Evolutionary conservation across 306 rosid genomes (phyloP), one percentile per base, ranked within the genome.

Genomic region (Prosopis cineraria): DNA sequence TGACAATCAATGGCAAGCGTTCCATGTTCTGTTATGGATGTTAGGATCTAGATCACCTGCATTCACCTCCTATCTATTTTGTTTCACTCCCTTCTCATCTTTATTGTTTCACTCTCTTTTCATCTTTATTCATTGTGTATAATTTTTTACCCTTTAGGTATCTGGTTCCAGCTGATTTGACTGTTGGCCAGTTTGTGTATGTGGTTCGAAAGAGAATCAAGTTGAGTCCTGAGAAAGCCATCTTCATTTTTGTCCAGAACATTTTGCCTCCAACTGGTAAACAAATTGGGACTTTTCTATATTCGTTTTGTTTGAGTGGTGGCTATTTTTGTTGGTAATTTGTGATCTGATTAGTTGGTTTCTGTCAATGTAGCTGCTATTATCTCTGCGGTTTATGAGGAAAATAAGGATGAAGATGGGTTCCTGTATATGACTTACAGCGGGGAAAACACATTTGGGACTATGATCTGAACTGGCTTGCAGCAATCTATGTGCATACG

Each of bases 401-500:
- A 87, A 62, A 62, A 87, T 11, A 87, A 89, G 81, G 91, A 82
- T 30, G 93, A 85, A 75, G 93, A 89, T 77, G 93, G 91, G 43
- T 89, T 89, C 70, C 88, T 89, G 30, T 89, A 89, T 34, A 83
- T 89, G 89, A 79, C 80, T 41, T 89, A 89, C 84, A 87, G 87
- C 7, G 88, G 91, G 16, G 91, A 89, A 83, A 87, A 85, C 80
- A 81, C 91, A 4, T 89, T 87, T 11, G 93, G 90, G 73, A 29
- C 33, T 72, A 11, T 48, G 25, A 79, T 70, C 82, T 83, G 86
- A 87, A 71, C 16, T 76, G 13, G 6, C 19, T 8, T 44, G 24
- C 63, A 1, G 34, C 19, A 5, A 58, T 58, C 65, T 55, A 24
- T 29, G 56, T 79, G 74, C 58, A 85, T 79, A 79, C 22, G 39